Conservation (phyloP, 176 grass and related monocot species). For the Ananas comosus region DNA sequence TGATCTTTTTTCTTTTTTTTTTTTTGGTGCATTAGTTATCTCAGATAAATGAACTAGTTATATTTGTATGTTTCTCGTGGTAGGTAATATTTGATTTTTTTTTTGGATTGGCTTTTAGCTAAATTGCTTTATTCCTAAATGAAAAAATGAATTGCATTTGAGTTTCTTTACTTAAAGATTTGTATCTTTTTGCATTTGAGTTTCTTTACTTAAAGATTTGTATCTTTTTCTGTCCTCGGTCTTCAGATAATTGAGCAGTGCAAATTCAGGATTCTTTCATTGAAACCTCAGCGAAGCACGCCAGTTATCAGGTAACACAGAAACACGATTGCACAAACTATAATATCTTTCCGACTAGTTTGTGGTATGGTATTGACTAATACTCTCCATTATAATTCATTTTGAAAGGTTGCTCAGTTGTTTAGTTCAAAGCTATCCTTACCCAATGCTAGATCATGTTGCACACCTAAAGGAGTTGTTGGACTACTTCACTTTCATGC, state of each 20-base stretch:
- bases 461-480: slow-evolving; percentile 77
- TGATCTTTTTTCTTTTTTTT: slow-evolving; percentile 7
- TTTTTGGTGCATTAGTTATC: neutral
- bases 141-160: neutral
- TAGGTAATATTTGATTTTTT: neutral
- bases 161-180: neutral
- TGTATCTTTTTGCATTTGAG: neutral
- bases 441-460: slow-evolving; percentile 56
- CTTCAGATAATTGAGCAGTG: slow-evolving; percentile 61
- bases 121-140: too few species aligned
- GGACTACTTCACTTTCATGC: slow-evolving; percentile 78
- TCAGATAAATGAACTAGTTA: too few species aligned
- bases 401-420: slow-evolving; percentile 45
- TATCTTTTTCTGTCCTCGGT: too few species aligned
- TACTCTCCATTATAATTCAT: neutral
- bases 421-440: slow-evolving; percentile 47
- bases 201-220: neutral
- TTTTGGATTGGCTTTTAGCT: neutral
- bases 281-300: slow-evolving; percentile 59
- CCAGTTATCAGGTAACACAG: slow-evolving; percentile 42
- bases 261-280: slow-evolving; percentile 67
- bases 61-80: too few species aligned
- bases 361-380: neutral
- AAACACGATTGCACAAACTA: neutral
- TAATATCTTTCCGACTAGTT: neutral